These are phyloP conservation scores for Cercophora samala DNA, from an alignment of 495 filamentous ascomycete genomes.

Conservation along the genomic window DNA sequence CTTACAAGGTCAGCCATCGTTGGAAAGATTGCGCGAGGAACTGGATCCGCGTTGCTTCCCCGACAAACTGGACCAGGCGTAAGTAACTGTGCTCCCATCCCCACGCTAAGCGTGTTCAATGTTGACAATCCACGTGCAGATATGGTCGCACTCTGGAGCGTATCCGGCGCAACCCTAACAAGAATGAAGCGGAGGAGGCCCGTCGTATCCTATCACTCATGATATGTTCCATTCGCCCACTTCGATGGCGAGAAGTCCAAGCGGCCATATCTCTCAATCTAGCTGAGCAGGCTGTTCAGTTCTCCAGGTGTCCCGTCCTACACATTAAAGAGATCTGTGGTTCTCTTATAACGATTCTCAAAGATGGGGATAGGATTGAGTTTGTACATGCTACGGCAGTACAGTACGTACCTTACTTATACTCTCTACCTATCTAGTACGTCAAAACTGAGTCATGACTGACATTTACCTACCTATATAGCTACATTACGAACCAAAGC, in stretches of 20 bases:
- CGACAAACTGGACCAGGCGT: neutral
- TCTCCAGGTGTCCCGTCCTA: neutral
- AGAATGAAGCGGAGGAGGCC: neutral
- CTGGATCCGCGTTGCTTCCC: neutral
- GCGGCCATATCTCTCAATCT: neutral
- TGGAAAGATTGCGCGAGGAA: neutral
- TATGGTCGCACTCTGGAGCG: neutral
- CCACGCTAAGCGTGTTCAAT: neutral
- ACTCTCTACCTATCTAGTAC: neutral
- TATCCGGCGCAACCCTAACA: neutral
- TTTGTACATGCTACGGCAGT: neutral
- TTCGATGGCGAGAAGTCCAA: neutral
- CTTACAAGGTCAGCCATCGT: neutral
- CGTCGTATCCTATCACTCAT: neutral
- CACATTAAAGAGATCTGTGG: neutral
- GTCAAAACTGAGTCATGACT: neutral
- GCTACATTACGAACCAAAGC: neutral
- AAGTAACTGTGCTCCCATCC: neutral
- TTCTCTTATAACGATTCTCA: neutral
- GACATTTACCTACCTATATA: neutral
- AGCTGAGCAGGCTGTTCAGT: neutral
- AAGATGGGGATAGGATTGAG: neutral
- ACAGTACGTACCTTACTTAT: neutral
- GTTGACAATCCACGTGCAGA: neutral
- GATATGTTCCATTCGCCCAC: neutral